phyloP scores from a whole-genome alignment of 129 eudicot genomes.

The Lactuca saligna region DNA sequence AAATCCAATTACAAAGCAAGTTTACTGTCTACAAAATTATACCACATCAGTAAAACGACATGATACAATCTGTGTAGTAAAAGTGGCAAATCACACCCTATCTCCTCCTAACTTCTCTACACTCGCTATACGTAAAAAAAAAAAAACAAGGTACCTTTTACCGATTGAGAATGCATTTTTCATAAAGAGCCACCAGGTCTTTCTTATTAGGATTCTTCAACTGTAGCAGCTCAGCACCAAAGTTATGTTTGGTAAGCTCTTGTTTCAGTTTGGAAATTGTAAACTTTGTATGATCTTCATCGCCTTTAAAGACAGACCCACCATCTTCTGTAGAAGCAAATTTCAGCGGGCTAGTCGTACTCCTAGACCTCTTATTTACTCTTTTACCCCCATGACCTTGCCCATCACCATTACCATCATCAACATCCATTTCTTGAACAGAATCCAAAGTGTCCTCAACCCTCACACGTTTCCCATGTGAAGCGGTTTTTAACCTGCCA shows the following conservation, averaged over 20 bases:
- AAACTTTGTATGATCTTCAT: constrained; percentile 75
- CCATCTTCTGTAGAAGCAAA: constrained; percentile 55
- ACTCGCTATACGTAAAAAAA: constrained; percentile 9
- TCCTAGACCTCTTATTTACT: constrained; percentile 59
- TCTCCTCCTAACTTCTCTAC: not conserved
- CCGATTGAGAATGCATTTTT: constrained; percentile 54
- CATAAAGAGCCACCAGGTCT: constrained; percentile 78
- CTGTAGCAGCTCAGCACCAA: constrained; percentile 75
- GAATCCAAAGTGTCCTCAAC: constrained; percentile 73
- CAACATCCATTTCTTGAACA: constrained; percentile 55
- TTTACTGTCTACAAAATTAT: not conserved
- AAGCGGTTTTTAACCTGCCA: constrained; percentile 67
- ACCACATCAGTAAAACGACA: too few relatives aligned
- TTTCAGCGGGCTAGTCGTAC: constrained; percentile 61
- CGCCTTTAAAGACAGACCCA: constrained; percentile 53
- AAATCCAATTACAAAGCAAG: constrained; percentile 14
- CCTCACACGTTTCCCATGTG: constrained; percentile 75
- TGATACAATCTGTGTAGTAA: not conserved
- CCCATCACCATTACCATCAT: constrained; percentile 30
- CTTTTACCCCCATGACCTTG: constrained; percentile 37
- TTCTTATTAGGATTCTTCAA: constrained; percentile 70
- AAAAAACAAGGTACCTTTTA: constrained; percentile 11
- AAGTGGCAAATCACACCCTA: not conserved
- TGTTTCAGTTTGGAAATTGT: constrained; percentile 69
- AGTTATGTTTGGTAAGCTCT: constrained; percentile 66